Percentiles rank a stretch among this genome's conserved stretches.
These are phyloP conservation scores for Yamadazyma taylorii DNA, from an alignment of 1,139 yeast genomes.

Conservation along the genomic window DNA sequence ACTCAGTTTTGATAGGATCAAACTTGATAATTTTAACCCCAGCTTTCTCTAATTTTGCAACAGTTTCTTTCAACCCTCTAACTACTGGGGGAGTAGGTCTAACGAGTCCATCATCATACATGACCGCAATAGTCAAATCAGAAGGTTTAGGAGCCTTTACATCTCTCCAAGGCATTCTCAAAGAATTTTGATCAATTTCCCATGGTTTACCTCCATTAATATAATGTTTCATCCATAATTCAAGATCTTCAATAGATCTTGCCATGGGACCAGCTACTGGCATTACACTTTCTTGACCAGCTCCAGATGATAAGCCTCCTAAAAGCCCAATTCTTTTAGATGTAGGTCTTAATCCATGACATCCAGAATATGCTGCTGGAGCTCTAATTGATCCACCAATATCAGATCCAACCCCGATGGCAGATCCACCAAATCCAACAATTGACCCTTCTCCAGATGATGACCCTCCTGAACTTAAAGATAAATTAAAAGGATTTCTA, in stretches of 20 bases:
- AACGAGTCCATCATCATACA: slow-evolving; percentile 42
- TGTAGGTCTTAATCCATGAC: slow-evolving; percentile 69
- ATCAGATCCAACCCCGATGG: slow-evolving; percentile 72
- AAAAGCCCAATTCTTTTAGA: slow-evolving; percentile 53
- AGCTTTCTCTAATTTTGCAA: slow-evolving; percentile 28
- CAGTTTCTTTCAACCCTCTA: slow-evolving; percentile 31
- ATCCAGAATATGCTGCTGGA: slow-evolving; percentile 73
- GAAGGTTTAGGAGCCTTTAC: slow-evolving; percentile 44
- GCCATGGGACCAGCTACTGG: slow-evolving; percentile 67
- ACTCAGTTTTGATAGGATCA: slow-evolving; percentile 50
- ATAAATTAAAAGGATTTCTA: slow-evolving; percentile 40
- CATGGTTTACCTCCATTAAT: slow-evolving; percentile 69
- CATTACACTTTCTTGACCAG: slow-evolving; percentile 58
- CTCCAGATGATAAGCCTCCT: slow-evolving; percentile 53
- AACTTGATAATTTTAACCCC: slow-evolving; percentile 41
- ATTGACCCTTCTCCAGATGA: slow-evolving; percentile 79
- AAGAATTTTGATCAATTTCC: slow-evolving; percentile 55
- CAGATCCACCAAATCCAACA: slow-evolving; percentile 63
- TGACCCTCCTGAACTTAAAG: slow-evolving; percentile 57
- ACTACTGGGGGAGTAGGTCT: slow-evolving; percentile 57
- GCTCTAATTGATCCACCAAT: slow-evolving; percentile 79
- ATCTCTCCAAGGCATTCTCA: slow-evolving; percentile 64
- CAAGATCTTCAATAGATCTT: slow-evolving; percentile 61
- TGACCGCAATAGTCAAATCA: slow-evolving; percentile 37
- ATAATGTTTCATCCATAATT: slow-evolving; percentile 57